Percentiles rank a stretch among this genome's conserved stretches.
Evolutionary conservation across 169 alveolate genomes (phyloP).

Genomic region (Theileria luwenshuni): DNA sequence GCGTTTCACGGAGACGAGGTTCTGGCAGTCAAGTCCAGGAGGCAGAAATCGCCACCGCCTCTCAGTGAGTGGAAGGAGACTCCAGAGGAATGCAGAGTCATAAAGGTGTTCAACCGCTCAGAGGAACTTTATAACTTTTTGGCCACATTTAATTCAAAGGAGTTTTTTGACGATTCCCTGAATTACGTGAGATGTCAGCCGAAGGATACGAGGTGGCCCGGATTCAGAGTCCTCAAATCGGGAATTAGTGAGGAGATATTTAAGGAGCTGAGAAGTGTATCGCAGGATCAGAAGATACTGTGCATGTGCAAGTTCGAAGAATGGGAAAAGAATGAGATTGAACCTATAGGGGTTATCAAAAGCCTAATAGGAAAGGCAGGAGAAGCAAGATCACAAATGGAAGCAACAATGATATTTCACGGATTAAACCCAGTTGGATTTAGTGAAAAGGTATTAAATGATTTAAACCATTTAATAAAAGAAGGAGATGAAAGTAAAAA

Average conservation of each 20-base stretch:
- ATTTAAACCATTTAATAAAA: slow-evolving; percentile 27
- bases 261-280: not conserved
- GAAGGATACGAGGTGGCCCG: slow-evolving; percentile 62
- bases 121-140: slow-evolving; percentile 41
- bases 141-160: slow-evolving; percentile 14
- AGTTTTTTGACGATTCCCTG: slow-evolving; percentile 9
- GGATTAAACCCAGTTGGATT: slow-evolving; percentile 55
- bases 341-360: slow-evolving; percentile 48
- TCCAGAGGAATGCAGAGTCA: slow-evolving; percentile 47
- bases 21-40: slow-evolving; percentile 64
- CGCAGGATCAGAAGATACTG: slow-evolving; percentile 20
- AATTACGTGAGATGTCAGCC: slow-evolving; percentile 55
- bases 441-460: slow-evolving; percentile 35
- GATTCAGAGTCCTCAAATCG: slow-evolving; percentile 33
- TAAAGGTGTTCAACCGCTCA: slow-evolving; percentile 27
- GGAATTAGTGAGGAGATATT: not conserved
- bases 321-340: slow-evolving; percentile 51
- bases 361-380: slow-evolving; percentile 36
- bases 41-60: slow-evolving; percentile 36
- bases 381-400: slow-evolving; percentile 47
- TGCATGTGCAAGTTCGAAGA: slow-evolving; percentile 31
- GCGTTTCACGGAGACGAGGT: slow-evolving; percentile 79
- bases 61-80: not conserved
- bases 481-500: slow-evolving; percentile 23
- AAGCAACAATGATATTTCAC: slow-evolving; percentile 53